Evolutionary conservation across 176 grass and related monocot species (phyloP).

Genomic region (maize (Zea mays)): Zm-B73-REFERENCE-NAM-5.0 NC_050104.1:107547001-107547500

Average conservation of each 20-base stretch:
- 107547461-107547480: background rate
- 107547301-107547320: constrained; percentile 36
- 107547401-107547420: background rate
- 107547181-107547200: constrained; percentile 30
- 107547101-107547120: background rate
- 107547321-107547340: background rate
- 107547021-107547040: background rate
- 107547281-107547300: constrained; percentile 80
- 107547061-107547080: background rate
- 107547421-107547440: background rate
- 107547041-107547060: constrained; percentile 47
- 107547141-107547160: background rate
- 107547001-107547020: constrained; percentile 30
- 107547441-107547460: background rate
- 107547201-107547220: constrained; percentile 49
- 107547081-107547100: constrained; percentile 10
- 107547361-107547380: background rate
- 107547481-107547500: constrained; percentile 15
- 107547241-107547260: constrained; percentile 72
- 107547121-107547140: constrained; percentile 18
- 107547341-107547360: background rate
- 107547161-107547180: background rate
- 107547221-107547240: constrained; percentile 73
- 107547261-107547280: constrained; percentile 70
- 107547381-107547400: background rate